Base-by-base conservation (phyloP, 2,329 filamentous ascomycete genomes). In the Pyrenophora tritici-repentis region DNA sequence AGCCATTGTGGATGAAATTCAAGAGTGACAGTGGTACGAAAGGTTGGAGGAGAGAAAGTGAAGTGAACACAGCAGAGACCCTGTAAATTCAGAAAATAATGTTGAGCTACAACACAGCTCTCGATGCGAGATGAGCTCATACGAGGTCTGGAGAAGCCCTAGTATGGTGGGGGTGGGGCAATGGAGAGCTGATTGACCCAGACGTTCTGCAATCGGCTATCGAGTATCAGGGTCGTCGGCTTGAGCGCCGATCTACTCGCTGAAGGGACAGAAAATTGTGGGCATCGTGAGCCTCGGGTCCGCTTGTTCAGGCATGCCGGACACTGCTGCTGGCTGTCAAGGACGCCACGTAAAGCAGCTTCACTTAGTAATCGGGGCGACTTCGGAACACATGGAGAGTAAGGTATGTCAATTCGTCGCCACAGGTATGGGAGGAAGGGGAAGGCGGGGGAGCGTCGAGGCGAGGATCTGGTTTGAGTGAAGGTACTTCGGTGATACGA, bases 91-190 rank as follows among this genome's bases (percentile, higher is more conserved):
- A 29, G 42, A 39, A 53, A 57, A 62, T 54, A 61, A 50, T 70
- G 68, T 72, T 72, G 68, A 71, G 68, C 51, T 42, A 53, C 50
- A 59, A 40, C 38, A 65, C 53, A 66, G 60, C 61, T 65, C 52
- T 50, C 26, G 53, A 54, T 66, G 67, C 63, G 64, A 47, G 56
- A 71, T 73, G 68, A 73, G 67, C 67, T 71, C 71, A 72, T 72
- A 50, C 26, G 39, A 66, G 62, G 63, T 66, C 53, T 59, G 55
- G 58, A 47, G 53, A 39, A 53, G 53, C 64, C 62, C 55, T 65
- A 58, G 59, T 49, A 58, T 59, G 55, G 69, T 70, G 68, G 67
- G 66, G 67, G 69, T 57, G 66, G 67, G 67, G 67, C 62, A 62
- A 45, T 45, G 33, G 36, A 47, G 16, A 42, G 57, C 60, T 61